Percentiles rank a stretch among this genome's conserved stretches.
phyloP scores from a whole-genome alignment of 495 filamentous ascomycete species.

The Pyrenopolyporus hunteri region DNA sequence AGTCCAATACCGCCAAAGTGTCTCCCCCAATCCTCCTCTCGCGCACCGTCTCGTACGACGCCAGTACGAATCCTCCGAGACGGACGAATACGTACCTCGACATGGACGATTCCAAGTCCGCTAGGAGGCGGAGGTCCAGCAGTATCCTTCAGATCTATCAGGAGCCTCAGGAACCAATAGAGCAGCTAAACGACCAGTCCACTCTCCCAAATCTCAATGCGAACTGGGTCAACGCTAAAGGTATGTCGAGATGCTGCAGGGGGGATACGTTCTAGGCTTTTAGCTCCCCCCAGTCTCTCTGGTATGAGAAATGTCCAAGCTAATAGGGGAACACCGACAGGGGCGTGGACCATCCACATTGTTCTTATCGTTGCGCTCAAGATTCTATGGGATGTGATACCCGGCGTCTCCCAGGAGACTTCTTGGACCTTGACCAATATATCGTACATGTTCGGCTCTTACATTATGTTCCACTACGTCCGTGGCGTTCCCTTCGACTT shows the following conservation, averaged over 20 bases:
- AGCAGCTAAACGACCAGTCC: slow-evolving; percentile 94
- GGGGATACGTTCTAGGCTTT: neutral
- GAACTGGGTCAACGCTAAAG: slow-evolving; percentile 98
- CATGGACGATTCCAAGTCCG: slow-evolving; percentile 59
- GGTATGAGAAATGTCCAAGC: neutral
- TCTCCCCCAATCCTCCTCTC: slow-evolving; percentile 77
- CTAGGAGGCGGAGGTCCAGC: slow-evolving; percentile 85
- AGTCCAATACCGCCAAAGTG: slow-evolving; percentile 79
- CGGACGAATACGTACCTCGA: slow-evolving; percentile 49
- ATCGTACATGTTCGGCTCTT: slow-evolving; percentile 97
- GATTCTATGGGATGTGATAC: slow-evolving; percentile 94
- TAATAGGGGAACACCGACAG: slow-evolving; percentile 51
- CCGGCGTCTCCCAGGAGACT: slow-evolving; percentile 92
- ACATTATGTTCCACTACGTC: slow-evolving; percentile 99
- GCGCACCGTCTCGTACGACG: slow-evolving; percentile 81
- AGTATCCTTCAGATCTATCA: slow-evolving; percentile 88
- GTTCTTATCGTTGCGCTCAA: slow-evolving; percentile 89
- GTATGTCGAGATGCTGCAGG: slow-evolving; percentile 55
- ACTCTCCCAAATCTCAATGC: slow-evolving; percentile 95
- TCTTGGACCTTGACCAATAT: slow-evolving; percentile 99
- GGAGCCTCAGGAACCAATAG: slow-evolving; percentile 90
- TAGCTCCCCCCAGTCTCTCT: neutral
- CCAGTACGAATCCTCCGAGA: slow-evolving; percentile 69
- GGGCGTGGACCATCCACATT: slow-evolving; percentile 96
- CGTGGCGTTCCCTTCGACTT: slow-evolving; percentile 98